phyloP scores from a whole-genome alignment of 106 monocot genomes.

The Gastrodia elata region DNA sequence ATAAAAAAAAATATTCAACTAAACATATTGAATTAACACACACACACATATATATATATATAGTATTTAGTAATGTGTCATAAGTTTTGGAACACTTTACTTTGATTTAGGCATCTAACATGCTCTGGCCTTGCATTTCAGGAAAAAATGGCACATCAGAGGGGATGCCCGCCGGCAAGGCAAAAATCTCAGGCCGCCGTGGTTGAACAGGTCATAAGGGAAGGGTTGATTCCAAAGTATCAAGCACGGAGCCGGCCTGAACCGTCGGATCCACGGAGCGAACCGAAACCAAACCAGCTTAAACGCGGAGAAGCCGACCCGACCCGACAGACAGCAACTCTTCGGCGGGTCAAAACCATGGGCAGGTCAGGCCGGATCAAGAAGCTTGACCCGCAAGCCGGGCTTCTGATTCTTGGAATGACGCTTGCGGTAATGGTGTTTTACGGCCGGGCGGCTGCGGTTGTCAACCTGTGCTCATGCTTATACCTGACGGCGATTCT shows the following conservation, averaged over 20 bases:
- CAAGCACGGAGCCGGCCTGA: not conserved
- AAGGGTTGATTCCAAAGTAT: not conserved
- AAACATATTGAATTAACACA: too few relatives aligned
- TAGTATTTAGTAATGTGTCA: too few relatives aligned
- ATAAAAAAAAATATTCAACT: too few relatives aligned
- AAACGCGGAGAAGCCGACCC: not conserved
- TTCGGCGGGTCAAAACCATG: not conserved
- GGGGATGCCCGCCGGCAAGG: not conserved
- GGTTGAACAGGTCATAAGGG: not conserved
- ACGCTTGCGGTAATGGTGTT: not conserved
- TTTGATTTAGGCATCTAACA: not conserved
- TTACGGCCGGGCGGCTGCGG: constrained; percentile 8
- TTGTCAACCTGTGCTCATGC: constrained; percentile 2
- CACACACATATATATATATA: too few relatives aligned
- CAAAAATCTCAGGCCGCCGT: not conserved
- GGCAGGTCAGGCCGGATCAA: not conserved
- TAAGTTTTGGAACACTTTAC: not conserved
- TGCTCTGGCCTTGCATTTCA: not conserved
- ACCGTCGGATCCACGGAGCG: not conserved
- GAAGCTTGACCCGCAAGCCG: not conserved
- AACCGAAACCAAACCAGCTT: not conserved
- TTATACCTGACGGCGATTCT: constrained; percentile 8
- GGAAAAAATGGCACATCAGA: not conserved
- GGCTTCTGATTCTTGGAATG: not conserved
- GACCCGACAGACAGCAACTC: not conserved